A percentile compares a stretch with the other conserved stretches of the same genome.
phyloP scores from a whole-genome alignment of 805 yeast genomes.

The Teunomyces barrocoloradensis region DNA sequence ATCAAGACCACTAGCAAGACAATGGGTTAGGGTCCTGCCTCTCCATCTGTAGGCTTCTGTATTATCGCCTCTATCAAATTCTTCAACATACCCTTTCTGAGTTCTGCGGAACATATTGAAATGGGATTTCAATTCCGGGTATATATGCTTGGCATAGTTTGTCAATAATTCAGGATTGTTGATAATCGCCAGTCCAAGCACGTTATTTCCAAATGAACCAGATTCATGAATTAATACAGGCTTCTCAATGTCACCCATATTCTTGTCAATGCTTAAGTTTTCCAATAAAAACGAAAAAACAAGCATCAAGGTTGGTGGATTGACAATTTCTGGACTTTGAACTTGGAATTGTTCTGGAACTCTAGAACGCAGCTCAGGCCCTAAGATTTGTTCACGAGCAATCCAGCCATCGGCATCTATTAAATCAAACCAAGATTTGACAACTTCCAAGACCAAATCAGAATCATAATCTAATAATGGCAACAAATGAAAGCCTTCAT shows the following conservation, averaged over 20 bases:
- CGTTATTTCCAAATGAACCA: conserved; percentile 19
- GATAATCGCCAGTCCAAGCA: conserved; percentile 52
- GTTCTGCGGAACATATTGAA: conserved; percentile 82
- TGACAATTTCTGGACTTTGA: conserved; percentile 87
- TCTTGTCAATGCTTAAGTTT: conserved; percentile 9
- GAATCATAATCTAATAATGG: conserved; percentile 82
- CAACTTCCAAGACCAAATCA: conserved; percentile 73
- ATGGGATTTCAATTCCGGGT: conserved; percentile 74
- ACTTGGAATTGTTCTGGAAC: conserved; percentile 83
- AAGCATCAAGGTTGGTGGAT: conserved; percentile 91
- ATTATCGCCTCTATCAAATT: conserved; percentile 55
- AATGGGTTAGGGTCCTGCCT: conserved; percentile 82
- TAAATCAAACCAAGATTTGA: conserved; percentile 82
- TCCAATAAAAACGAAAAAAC: conserved; percentile 59
- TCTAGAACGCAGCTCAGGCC: conserved; percentile 82
- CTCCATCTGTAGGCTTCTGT: conserved; percentile 86
- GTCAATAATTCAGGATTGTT: conserved; percentile 57
- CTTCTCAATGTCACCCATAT: conserved; percentile 25
- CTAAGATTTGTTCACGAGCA: conserved; percentile 91
- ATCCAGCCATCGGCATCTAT: conserved; percentile 95
- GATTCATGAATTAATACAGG: conserved; percentile 18
- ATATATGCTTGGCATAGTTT: conserved; percentile 59
- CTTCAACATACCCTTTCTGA: conserved; percentile 72
- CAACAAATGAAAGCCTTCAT: conserved; percentile 91
- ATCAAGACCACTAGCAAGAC: conserved; percentile 91